Evolutionary conservation across 768 basidiomycete genomes (phyloP), one percentile per base, ranked within the genome.

Genomic region (Amanita thiersii): DNA sequence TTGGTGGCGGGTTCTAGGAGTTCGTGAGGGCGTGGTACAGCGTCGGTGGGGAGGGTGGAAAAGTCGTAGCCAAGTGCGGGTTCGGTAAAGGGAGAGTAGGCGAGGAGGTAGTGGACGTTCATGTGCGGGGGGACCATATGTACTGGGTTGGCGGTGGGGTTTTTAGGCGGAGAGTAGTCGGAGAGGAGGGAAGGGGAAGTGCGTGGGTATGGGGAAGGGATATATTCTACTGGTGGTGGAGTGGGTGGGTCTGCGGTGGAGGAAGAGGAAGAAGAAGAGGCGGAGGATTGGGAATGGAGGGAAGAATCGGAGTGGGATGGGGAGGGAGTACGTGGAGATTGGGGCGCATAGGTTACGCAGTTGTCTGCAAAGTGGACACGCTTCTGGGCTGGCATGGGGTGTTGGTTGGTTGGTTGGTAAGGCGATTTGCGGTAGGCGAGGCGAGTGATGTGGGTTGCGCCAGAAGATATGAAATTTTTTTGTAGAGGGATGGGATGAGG

Each of bases 61-160:
- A 73, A 45, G 51, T 73, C 63, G 50, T 66, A 68, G 34, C 52
- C 40, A 21, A 70, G 37, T n/a, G 57, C 46, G 5, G 68, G 64
- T 4, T 57, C 50, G 3, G 50, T 45, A 45, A 52, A 56, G 1
- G 65, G 65, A 2, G 53, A 47, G 47, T 56, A 69, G 1, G 66
- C 68, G 24, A 73, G 64, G 33, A 66, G 55, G 35, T 57, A 57
- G 46, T 72, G 68, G 31, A 73, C 61, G 23, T 68, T 64, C 50
- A 66, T 62, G 2, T 56, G 55, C 32, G 59, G 24, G 47, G 47
- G 24, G 37, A 29, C 11, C 43, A 26, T 2, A 41, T 38, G 17
- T 14, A 32, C 30, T 23, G 40, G 40, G 9, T 29, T 32, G 5
- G 41, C 32, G 2, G 41, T 35, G n/a, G n/a, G n/a, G 12, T 50